A percentile compares a stretch with the other conserved stretches of the same genome.
Evolutionary conservation across 169 alveolate species (phyloP).

Genomic region (Plasmodium inui): DNA sequence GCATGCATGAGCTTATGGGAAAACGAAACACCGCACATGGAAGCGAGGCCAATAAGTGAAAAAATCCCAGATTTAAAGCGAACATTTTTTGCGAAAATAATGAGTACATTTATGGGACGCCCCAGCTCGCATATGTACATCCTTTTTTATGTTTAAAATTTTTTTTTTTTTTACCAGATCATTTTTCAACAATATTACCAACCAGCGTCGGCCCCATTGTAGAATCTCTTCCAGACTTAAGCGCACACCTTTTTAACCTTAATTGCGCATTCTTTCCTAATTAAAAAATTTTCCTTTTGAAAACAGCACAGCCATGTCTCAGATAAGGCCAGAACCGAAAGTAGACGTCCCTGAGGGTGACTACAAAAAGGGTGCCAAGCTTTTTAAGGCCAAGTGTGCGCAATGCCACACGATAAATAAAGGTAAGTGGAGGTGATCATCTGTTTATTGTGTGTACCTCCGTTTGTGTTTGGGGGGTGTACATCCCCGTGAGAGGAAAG

Average conservation of each 20-base stretch:
- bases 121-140: not conserved
- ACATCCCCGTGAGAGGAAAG: not conserved
- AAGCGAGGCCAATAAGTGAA: not conserved
- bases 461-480: not conserved
- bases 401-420: constrained; percentile 93
- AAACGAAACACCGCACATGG: not conserved
- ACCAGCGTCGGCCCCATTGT: not conserved
- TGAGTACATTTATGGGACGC: not conserved
- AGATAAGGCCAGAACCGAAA: constrained; percentile 90
- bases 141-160: not conserved
- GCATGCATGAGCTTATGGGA: not conserved
- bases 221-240: not conserved
- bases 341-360: constrained; percentile 93
- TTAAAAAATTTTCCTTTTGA: constrained; percentile 1
- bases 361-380: constrained; percentile 91
- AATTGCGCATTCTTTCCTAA: not conserved
- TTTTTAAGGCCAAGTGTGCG: constrained; percentile 94
- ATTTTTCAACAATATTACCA: not conserved
- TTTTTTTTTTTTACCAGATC: not conserved
- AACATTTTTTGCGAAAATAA: not conserved
- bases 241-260: not conserved
- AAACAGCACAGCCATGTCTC: constrained; percentile 20
- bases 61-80: not conserved
- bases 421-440: constrained; percentile 77
- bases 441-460: not conserved